Conservation (phyloP, 1,284 basidiomycete genomes). For the Ustilago crameri region DNA sequence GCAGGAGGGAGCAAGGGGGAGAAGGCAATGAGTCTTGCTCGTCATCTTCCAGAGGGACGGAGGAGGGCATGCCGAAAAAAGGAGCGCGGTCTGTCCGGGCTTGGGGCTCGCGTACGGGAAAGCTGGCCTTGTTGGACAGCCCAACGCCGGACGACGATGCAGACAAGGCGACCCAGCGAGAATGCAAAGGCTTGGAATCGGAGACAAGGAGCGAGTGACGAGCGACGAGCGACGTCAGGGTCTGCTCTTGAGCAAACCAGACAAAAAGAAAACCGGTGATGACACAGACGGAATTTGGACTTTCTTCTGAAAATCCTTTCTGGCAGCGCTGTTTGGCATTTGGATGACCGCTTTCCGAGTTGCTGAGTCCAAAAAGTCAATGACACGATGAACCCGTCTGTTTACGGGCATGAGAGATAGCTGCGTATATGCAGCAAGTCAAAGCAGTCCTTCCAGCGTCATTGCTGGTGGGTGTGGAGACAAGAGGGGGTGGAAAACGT, state of each 20-base stretch:
- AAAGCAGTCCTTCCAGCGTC: too few species aligned
- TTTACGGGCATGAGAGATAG: too few species aligned
- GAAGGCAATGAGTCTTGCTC: conserved; percentile 9
- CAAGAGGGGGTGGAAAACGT: too few species aligned
- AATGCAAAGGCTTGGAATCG: too few species aligned
- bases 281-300: conserved; percentile 1
- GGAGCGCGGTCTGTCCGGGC: too few species aligned
- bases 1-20: conserved; percentile 15
- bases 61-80: too few species aligned
- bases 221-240: conserved; percentile 5
- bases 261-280: conserved; percentile 1
- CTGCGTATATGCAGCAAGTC: neutral
- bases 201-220: too few species aligned
- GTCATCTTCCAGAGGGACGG: neutral
- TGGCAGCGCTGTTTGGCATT: neutral
- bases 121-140: neutral
- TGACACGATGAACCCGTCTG: neutral
- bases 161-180: too few species aligned
- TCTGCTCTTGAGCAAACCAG: neutral
- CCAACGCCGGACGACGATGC: neutral
- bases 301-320: neutral
- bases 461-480: too few species aligned
- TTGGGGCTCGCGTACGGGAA: neutral
- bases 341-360: neutral
- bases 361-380: conserved; percentile 5